phyloP scores from a whole-genome alignment of 768 basidiomycete species.

The Rhizopogon vinicolor region DNA sequence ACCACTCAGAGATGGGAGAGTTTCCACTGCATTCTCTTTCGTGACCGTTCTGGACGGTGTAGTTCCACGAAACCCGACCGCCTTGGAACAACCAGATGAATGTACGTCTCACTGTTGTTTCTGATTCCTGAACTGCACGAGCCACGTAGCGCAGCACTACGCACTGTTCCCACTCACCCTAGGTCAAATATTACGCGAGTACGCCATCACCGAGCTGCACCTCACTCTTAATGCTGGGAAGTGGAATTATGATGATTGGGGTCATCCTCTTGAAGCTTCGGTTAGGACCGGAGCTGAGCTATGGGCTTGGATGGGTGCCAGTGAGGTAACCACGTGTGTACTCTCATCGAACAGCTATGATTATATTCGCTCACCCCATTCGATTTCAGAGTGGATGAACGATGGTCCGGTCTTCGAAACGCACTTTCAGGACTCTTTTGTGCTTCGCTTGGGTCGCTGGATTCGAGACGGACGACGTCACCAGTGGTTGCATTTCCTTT shows the following conservation, averaged over 20 bases:
- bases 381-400: conserved; percentile 54
- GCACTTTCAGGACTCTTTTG: conserved; percentile 93
- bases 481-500: conserved; percentile 61
- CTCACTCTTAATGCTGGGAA: conserved; percentile 88
- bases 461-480: conserved; percentile 70
- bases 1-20: conserved; percentile 77
- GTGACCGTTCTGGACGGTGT: conserved; percentile 53
- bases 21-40: conserved; percentile 80
- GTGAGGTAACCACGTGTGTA: conserved; percentile 41
- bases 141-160: conserved; percentile 70
- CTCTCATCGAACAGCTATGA: neutral
- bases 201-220: conserved; percentile 84
- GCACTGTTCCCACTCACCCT: conserved; percentile 82
- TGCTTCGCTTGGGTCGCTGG: conserved; percentile 78
- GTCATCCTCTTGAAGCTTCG: conserved; percentile 68
- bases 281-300: conserved; percentile 87
- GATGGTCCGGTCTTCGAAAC: conserved; percentile 85
- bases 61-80: conserved; percentile 51
- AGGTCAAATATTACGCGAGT: conserved; percentile 81
- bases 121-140: neutral
- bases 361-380: conserved; percentile 2
- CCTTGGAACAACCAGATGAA: conserved; percentile 40
- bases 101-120: conserved; percentile 30
- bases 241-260: conserved; percentile 87
- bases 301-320: conserved; percentile 89